phyloP scores from a whole-genome alignment of 768 basidiomycete genomes.

The Xanthoconium purpureum region DNA sequence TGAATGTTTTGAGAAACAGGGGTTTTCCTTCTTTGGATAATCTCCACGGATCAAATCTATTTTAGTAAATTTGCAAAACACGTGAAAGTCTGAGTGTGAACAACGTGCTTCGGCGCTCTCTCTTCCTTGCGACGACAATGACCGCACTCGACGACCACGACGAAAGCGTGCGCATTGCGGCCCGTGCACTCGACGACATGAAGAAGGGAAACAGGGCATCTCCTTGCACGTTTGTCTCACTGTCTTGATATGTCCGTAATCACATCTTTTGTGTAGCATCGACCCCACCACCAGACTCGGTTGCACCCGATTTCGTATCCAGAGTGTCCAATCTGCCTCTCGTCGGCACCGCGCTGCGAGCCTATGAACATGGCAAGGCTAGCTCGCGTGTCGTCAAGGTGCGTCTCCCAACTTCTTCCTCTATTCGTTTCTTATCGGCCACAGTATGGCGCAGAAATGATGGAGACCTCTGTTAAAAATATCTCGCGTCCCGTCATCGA shows the following conservation, averaged over 20 bases:
- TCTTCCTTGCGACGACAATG: slow-evolving; percentile 14
- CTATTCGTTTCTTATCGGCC: slow-evolving; percentile 8
- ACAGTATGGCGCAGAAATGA: slow-evolving; percentile 87
- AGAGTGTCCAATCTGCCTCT: slow-evolving; percentile 70
- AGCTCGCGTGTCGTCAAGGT: slow-evolving; percentile 85
- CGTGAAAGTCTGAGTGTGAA: slow-evolving; percentile 20
- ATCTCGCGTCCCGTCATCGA: slow-evolving; percentile 82
- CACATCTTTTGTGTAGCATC: slow-evolving; percentile 4
- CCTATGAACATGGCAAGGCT: slow-evolving; percentile 81
- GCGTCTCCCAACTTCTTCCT: slow-evolving; percentile 10
- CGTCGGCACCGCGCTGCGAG: slow-evolving; percentile 66
- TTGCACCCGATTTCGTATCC: slow-evolving; percentile 39
- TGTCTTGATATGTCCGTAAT: neutral
- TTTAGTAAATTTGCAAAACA: slow-evolving; percentile 11
- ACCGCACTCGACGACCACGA: slow-evolving; percentile 51
- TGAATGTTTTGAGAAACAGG: neutral
- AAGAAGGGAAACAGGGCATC: slow-evolving; percentile 41
- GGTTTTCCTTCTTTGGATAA: slow-evolving; percentile 5
- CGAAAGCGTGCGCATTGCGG: slow-evolving; percentile 77
- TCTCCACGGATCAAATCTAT: neutral
- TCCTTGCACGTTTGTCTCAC: slow-evolving; percentile 10
- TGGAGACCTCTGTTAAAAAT: slow-evolving; percentile 79
- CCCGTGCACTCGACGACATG: slow-evolving; percentile 77
- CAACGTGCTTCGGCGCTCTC: neutral
- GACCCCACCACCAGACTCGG: slow-evolving; percentile 11